Evolutionary conservation across 768 basidiomycete species (phyloP).

Genomic region (Rhodotorula diobovata): DNA sequence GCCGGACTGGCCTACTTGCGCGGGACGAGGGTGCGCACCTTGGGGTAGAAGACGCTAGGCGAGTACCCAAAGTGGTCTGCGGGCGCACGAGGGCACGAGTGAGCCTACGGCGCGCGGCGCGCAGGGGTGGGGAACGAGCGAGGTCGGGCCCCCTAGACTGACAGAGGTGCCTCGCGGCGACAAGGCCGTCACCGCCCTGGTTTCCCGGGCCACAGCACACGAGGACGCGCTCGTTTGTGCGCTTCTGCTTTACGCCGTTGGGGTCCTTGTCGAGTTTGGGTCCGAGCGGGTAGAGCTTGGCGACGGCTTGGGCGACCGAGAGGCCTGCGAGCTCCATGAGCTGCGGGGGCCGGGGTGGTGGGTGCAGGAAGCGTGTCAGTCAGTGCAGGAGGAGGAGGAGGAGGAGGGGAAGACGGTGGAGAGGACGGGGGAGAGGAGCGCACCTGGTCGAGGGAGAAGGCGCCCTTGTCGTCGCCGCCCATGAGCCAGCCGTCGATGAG

Average conservation of each 20-base stretch:
- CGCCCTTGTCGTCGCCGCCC: slow-evolving; percentile 59
- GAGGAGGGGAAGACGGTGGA: not conserved
- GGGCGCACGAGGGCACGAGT: not conserved
- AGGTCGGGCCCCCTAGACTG: slow-evolving; percentile 43
- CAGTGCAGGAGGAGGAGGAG: too few relatives aligned
- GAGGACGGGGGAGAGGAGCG: slow-evolving; percentile 10
- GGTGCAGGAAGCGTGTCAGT: too few relatives aligned
- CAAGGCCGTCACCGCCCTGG: slow-evolving; percentile 93
- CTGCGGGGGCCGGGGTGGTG: slow-evolving; percentile 49
- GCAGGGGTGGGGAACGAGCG: not conserved
- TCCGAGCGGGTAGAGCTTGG: slow-evolving; percentile 63
- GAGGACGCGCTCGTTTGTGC: slow-evolving; percentile 67
- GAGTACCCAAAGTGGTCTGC: slow-evolving; percentile 86
- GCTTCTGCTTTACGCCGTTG: slow-evolving; percentile 47
- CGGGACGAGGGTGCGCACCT: slow-evolving; percentile 53
- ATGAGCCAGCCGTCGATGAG: slow-evolving; percentile 95
- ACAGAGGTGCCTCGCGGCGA: slow-evolving; percentile 92
- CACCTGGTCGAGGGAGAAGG: slow-evolving; percentile 90
- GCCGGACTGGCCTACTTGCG: not conserved
- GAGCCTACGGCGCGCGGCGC: too few relatives aligned
- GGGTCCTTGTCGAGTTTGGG: slow-evolving; percentile 24
- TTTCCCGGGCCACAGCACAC: slow-evolving; percentile 97
- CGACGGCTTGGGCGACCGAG: slow-evolving; percentile 82
- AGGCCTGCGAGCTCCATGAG: slow-evolving; percentile 95
- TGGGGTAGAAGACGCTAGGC: slow-evolving; percentile 88